Base-by-base conservation (phyloP, 2,329 filamentous ascomycete genomes). In the Venturia pyrina region DNA sequence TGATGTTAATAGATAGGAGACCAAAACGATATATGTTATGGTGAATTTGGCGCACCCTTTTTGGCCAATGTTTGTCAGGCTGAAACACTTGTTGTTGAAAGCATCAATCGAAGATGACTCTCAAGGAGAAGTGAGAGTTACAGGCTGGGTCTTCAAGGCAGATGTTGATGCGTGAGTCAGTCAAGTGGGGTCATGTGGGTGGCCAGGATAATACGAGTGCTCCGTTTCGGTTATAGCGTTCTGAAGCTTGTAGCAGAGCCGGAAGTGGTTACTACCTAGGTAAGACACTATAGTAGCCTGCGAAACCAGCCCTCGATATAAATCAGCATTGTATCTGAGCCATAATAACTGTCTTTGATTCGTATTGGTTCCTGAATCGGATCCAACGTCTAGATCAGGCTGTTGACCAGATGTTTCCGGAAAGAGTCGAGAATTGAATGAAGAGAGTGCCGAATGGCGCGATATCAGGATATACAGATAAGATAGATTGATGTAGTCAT, bases 191-290 rank as follows among this genome's bases (percentile, higher is more conserved):
- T 24, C 19, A 1, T 50, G 53, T 56, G 24, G 34, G 24, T 17
- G 24, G 24, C 24, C 24, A 19, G 50, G 50, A 56, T 59, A n/a
- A 59, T 34, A 37, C 53, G 32, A 37, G 53, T n/a, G 2, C 15
- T 40, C 53, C 53, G 53, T 59, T 59, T 59, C 32, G 53, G 53
- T 32, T 59, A 59, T 59, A 59, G 53, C 53, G 28, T 6, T 19
- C 10, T 10, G 15, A 40, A n/a, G 7, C 15, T n/a, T 56, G 50
- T 24, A n/a, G 21, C 13, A 32, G 28, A 32, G 19, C 53, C 53
- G 40, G 53, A 5, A 37, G 17, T 37, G 50, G 13, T 28, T 28
- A 28, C 28, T 28, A 28, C 28, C 28, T 28, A 28, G 28, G 28
- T 28, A 28, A 28, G 28, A 28, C 4, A 28, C 28, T 28, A 28